Conservation (phyloP, 768 basidiomycete species). For the Trametes meyenii region DNA sequence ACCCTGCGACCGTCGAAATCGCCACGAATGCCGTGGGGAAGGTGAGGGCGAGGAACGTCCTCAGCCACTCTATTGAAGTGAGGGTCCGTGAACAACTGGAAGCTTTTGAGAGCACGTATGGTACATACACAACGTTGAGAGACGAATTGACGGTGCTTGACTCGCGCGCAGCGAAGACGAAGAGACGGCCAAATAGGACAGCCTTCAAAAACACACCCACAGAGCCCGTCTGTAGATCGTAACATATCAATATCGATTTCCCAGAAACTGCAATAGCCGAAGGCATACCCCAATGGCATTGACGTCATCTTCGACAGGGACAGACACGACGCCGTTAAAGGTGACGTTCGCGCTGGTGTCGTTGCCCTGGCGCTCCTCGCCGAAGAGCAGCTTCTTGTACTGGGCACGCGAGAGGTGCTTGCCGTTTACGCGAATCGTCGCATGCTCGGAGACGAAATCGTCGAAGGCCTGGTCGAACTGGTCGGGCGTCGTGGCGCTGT, state of each 20-base stretch:
- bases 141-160: slow-evolving; percentile 31
- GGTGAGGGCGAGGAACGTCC: slow-evolving; percentile 14
- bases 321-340: slow-evolving; percentile 36
- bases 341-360: slow-evolving; percentile 36
- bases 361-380: slow-evolving; percentile 4
- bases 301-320: slow-evolving; percentile 25
- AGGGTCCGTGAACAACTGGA: background rate
- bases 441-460: slow-evolving; percentile 41
- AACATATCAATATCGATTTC: background rate
- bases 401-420: slow-evolving; percentile 39
- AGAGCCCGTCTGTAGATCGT: slow-evolving; percentile 24
- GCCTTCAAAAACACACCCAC: slow-evolving; percentile 33
- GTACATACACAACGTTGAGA: slow-evolving; percentile 32
- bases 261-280: no score
- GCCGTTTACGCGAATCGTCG: slow-evolving; percentile 46
- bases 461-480: slow-evolving; percentile 45
- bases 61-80: slow-evolving; percentile 13
- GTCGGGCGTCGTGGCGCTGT: slow-evolving; percentile 39
- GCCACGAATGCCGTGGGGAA: slow-evolving; percentile 13
- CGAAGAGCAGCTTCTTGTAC: slow-evolving; percentile 43
- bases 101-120: background rate
- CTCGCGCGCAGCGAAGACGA: slow-evolving; percentile 27
- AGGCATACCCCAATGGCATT: slow-evolving; percentile 14
- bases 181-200: slow-evolving; percentile 24
- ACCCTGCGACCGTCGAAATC: slow-evolving; percentile 24